Evolutionary conservation across 768 basidiomycete genomes (phyloP), one percentile per base, ranked within the genome.

Genomic region (Tremella mesenterica): DNA sequence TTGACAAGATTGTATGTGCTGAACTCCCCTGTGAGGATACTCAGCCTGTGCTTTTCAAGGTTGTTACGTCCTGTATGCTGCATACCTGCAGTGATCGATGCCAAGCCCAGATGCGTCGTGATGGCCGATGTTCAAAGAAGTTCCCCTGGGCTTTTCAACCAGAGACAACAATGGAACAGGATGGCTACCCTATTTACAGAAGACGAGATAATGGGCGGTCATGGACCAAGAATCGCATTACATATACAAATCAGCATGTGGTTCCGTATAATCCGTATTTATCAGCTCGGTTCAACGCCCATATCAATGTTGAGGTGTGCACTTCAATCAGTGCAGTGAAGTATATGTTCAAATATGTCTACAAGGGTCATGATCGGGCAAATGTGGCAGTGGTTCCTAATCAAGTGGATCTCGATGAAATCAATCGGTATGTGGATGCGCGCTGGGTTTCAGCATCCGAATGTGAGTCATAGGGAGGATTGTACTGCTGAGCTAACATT

Each of bases 231-330:
- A 44, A 57, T 5, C 49, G 52, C 2, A 29, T 55, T 10, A 3
- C 20, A 28, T 59, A 75, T 21, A 67, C 75, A 53, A 81, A 81
- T 48, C 56, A 53, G 0, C 69, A 74, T 71, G 71, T 81, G 13
- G 75, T 81, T 3, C 76, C 77, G 1, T 76, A 79, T 58, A 64
- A 54, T 39, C 75, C 73, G 0, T 75, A 61, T 25, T 65, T 80
- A 0, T 54, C 60, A 36, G 67, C 63, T 0, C 60, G 70, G 23
- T 79, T 73, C 53, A 20, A 74, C 50, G 79, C 78, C 54, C 78
- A 81, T 50, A 79, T 80, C 59, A 82, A 81, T 31, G 53, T 80
- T 0, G 79, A 81, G 57, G 74, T 74, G 47, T 69, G 62, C 44
- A 65, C 63, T 0, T 75, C 73, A 6, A 57, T 81, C 34, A 67